These are phyloP conservation scores for Nemania bipapillata DNA, from an alignment of 2,329 filamentous ascomycete species.

Conservation along the genomic window DNA sequence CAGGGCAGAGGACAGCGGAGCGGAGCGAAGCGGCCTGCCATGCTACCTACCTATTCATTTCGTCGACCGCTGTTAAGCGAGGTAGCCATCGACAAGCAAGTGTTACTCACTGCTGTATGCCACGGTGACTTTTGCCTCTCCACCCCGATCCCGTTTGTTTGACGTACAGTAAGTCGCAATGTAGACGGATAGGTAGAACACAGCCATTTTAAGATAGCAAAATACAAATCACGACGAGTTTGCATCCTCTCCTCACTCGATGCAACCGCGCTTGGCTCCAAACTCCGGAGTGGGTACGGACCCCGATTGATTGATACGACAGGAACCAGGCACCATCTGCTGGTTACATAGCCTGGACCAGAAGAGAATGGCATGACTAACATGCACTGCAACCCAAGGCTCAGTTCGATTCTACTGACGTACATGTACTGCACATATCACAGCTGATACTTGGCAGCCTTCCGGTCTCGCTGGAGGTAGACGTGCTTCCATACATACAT, in stretches of 20 bases:
- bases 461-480: not conserved
- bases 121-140: conserved; percentile 9
- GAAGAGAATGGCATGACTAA: conserved; percentile 23
- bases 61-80: conserved; percentile 11
- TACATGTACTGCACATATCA: conserved; percentile 12
- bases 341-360: conserved; percentile 26
- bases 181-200: conserved; percentile 2
- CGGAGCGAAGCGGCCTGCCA: not conserved
- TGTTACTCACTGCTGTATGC: too few relatives aligned
- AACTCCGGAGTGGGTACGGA: conserved; percentile 24
- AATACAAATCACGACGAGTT: conserved; percentile 19
- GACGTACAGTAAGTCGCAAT: conserved; percentile 15
- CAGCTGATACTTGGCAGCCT: conserved; percentile 1
- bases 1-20: not conserved
- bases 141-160: not conserved
- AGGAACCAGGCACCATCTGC: conserved; percentile 35
- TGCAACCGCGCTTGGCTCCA: conserved; percentile 24
- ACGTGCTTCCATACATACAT: not conserved
- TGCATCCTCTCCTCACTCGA: conserved; percentile 11
- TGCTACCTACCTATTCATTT: not conserved
- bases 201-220: not conserved
- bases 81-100: not conserved
- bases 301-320: conserved; percentile 30
- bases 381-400: conserved; percentile 36
- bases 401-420: conserved; percentile 10